Evolutionary conservation across 192 early-diverging fungal species (phyloP), one percentile per base, ranked within the genome.

Genomic region (Backusella parvicylindrica): DNA sequence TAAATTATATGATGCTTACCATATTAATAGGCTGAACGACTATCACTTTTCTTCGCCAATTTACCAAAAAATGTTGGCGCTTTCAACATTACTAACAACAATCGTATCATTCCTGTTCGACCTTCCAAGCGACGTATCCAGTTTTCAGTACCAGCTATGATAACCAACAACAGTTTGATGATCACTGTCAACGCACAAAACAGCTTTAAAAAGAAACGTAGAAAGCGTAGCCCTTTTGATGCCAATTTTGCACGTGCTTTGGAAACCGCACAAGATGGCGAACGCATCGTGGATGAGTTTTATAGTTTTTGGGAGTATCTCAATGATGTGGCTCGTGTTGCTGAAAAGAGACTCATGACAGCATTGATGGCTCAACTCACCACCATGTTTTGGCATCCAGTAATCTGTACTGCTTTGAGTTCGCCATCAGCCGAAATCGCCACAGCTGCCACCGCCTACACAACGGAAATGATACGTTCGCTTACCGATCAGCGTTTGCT

Each of bases 221-320:
- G 81, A 72, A 82, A 82, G 73, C 28, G 68, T 13, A 79, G 73
- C 13, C 74, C 77, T 18, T 82, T 79, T 53, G 81, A 82, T 38
- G 47, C 53, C 2, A 74, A 78, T 31, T 82, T 79, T 70, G 68
- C 76, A 12, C 71, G 74, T 12, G 63, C 75, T 0, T 36, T 82
- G n/a, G 81, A 82, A 36, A 41, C 32, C 1, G 68, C 70, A 16
- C 67, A 56, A 36, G 79, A 75, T 15, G 68, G 69, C 18, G 73
- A 75, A 16, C 33, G 63, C 5, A 56, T 75, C 18, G 77, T 76
- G n/a, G 81, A 82, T 53, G 74, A 79, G 18, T 82, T 78, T 68
- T 82, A 78, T 65, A 79, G 77, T 37, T 78, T 82, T 33, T 82
- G 81, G 81, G 81, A 82, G 28, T 76, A 77, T 64, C 63, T 78